Percentiles rank a stretch among this genome's conserved stretches.
Evolutionary conservation across 2,329 filamentous ascomycete genomes (phyloP).

Genomic region (Colletotrichum phormii): DNA sequence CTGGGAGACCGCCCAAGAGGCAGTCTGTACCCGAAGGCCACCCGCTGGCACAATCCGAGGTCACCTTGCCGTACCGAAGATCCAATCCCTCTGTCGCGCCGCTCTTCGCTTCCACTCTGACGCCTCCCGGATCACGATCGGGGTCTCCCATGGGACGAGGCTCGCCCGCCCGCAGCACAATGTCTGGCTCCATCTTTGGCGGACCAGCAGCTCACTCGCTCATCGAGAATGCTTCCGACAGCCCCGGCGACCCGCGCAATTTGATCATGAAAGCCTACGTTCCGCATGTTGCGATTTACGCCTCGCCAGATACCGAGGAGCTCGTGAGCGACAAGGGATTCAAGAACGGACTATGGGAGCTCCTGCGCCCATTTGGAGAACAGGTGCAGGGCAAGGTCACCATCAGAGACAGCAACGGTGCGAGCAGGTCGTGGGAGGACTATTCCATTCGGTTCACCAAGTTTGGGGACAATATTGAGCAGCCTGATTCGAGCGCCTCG

Average conservation of each 20-base stretch:
- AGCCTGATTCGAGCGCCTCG: conserved; percentile 55
- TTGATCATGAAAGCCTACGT: conserved; percentile 88
- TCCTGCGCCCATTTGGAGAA: conserved; percentile 93
- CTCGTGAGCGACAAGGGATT: conserved; percentile 88
- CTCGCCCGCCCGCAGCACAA: conserved; percentile 63
- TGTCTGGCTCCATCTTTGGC: conserved; percentile 69
- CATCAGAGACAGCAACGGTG: conserved; percentile 89
- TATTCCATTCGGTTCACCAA: conserved; percentile 88
- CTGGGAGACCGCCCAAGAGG: conserved; percentile 71
- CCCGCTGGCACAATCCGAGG: conserved; percentile 62
- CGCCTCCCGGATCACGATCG: conserved; percentile 75
- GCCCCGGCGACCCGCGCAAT: conserved; percentile 66
- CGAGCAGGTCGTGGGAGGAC: conserved; percentile 86
- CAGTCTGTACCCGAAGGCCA: conserved; percentile 63
- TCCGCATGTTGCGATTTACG: conserved; percentile 87
- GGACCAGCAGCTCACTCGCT: conserved; percentile 57
- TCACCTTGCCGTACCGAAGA: conserved; percentile 63
- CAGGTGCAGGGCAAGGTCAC: conserved; percentile 87
- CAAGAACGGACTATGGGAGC: conserved; percentile 81
- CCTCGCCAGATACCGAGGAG: conserved; percentile 87
- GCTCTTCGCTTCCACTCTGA: conserved; percentile 73
- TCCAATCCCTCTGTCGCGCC: conserved; percentile 70
- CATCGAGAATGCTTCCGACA: conserved; percentile 56
- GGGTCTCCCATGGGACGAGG: conserved; percentile 73
- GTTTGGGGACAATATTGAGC: conserved; percentile 70